These are phyloP conservation scores for Solanum medicagineum DNA, from an alignment of 257 asterid species.

Conservation along the genomic window DNA sequence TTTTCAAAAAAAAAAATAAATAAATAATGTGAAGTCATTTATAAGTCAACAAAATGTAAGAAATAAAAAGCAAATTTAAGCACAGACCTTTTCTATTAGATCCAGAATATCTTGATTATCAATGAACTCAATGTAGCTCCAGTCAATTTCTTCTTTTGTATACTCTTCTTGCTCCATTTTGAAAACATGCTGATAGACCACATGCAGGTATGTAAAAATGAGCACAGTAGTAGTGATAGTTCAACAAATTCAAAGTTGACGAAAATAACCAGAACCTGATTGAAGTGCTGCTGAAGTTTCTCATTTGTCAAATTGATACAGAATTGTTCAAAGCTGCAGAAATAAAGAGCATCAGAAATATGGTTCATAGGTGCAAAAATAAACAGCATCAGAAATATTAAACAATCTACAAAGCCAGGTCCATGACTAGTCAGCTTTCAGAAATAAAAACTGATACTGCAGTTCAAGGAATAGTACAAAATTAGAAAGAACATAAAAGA, in stretches of 20 bases:
- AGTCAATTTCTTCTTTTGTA: constrained; percentile 88
- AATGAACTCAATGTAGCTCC: constrained; percentile 99
- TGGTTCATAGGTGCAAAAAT: background rate
- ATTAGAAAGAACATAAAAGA: background rate
- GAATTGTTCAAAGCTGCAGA: constrained; percentile 85
- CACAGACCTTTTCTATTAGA: constrained; percentile 81
- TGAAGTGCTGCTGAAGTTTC: constrained; percentile 98
- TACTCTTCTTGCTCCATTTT: constrained; percentile 99
- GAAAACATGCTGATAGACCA: constrained; percentile 76
- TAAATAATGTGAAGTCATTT: background rate
- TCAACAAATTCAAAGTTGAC: background rate
- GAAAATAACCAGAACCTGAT: constrained; percentile 84
- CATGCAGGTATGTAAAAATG: constrained; percentile 1
- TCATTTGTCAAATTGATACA: constrained; percentile 98
- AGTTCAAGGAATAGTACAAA: background rate
- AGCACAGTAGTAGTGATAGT: background rate
- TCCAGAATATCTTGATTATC: constrained; percentile 92
- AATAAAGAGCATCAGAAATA: constrained; percentile 2
- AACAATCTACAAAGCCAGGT: background rate
- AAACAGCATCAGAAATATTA: background rate
- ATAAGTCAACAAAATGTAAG: background rate
- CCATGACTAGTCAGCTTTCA: background rate
- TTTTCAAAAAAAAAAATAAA: no score
- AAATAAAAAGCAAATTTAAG: background rate
- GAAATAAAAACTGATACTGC: background rate